phyloP scores from a whole-genome alignment of 805 yeast species.

The Candida tammaniensis region DNA sequence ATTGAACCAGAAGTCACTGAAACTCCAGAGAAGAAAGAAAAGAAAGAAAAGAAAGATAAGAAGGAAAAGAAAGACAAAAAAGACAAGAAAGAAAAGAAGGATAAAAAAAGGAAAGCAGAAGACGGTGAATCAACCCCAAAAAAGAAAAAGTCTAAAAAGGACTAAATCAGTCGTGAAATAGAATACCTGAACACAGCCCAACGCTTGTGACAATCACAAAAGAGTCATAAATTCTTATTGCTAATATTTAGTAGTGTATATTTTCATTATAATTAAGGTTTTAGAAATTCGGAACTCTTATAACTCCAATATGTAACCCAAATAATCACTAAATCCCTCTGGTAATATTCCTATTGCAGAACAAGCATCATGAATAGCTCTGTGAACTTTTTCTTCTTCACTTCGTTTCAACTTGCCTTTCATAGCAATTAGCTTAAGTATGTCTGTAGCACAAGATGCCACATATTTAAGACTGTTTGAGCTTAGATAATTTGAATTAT shows the following conservation, averaged over 20 bases:
- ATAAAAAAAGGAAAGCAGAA: slow-evolving; percentile 46
- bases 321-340: slow-evolving; percentile 1
- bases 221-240: too few relatives aligned
- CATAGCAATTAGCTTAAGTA: neutral
- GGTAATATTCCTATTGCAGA: slow-evolving; percentile 2
- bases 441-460: slow-evolving; percentile 1
- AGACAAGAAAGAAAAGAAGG: slow-evolving; percentile 42
- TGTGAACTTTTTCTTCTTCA: neutral
- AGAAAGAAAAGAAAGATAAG: slow-evolving; percentile 28
- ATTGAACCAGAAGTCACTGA: slow-evolving; percentile 41
- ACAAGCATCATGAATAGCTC: neutral
- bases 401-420: too few relatives aligned
- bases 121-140: slow-evolving; percentile 43
- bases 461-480: slow-evolving; percentile 1
- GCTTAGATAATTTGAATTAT: neutral
- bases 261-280: slow-evolving; percentile 5
- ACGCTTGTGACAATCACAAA: too few relatives aligned
- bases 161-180: too few relatives aligned
- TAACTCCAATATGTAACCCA: neutral
- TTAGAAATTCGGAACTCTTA: neutral
- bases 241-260: too few relatives aligned
- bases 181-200: too few relatives aligned
- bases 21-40: slow-evolving; percentile 16
- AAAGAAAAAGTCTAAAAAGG: slow-evolving; percentile 48
- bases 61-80: slow-evolving; percentile 47